Conservation (phyloP, 306 rosid species). For the Pachyrhizus erosus region DNA sequence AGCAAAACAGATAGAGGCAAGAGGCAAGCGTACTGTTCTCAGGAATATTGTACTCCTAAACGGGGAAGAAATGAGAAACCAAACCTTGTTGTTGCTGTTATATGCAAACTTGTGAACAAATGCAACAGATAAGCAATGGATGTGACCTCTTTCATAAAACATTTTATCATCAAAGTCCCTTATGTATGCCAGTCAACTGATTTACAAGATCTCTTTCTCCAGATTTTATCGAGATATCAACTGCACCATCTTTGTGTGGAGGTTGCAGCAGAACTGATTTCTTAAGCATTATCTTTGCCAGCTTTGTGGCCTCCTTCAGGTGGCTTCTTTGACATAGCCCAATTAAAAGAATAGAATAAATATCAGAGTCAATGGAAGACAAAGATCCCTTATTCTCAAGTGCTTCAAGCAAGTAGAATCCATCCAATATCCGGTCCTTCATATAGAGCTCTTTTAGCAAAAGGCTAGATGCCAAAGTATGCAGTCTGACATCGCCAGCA, state of each 20-base stretch:
- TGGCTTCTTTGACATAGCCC: constrained; percentile 67
- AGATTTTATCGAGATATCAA: constrained; percentile 51
- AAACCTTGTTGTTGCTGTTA: neutral
- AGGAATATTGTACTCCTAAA: too few relatives aligned
- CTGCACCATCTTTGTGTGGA: constrained; percentile 47
- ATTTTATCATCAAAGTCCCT: constrained; percentile 28
- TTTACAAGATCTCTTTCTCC: constrained; percentile 65
- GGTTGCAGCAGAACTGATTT: constrained; percentile 61
- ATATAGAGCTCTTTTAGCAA: constrained; percentile 67
- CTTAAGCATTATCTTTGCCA: constrained; percentile 67
- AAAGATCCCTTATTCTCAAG: constrained; percentile 60
- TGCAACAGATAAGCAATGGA: constrained; percentile 7
- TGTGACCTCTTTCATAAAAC: constrained; percentile 9
- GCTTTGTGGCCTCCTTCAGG: constrained; percentile 62
- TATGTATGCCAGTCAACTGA: constrained; percentile 38
- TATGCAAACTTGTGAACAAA: constrained; percentile 10
- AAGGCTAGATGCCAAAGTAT: constrained; percentile 66
- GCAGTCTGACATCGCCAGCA: constrained; percentile 58
- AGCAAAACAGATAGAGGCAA: too few relatives aligned
- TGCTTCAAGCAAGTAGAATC: constrained; percentile 67
- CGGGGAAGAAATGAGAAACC: neutral
- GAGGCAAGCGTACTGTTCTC: too few relatives aligned
- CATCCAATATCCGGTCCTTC: constrained; percentile 62
- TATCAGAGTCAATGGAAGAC: constrained; percentile 66
- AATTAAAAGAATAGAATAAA: constrained; percentile 63